Evolutionary conservation across 495 filamentous ascomycete genomes (phyloP).

Genomic region (Podospora didyma): DNA sequence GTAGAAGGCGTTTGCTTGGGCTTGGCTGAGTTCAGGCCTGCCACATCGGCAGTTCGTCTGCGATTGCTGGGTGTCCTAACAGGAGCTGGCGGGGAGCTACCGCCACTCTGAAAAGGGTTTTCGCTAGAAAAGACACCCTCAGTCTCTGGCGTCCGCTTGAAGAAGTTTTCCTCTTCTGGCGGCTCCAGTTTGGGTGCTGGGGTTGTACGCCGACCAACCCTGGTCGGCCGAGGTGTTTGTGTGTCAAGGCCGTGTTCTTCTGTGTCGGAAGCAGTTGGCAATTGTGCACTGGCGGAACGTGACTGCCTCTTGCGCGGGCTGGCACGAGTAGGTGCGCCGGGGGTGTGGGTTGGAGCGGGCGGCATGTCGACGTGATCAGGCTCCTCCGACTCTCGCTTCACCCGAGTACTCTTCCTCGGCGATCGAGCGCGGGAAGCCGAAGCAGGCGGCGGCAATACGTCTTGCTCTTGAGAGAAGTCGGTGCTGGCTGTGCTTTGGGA

Average conservation of each 20-base stretch:
- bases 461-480: conserved; percentile 41
- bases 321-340: conserved; percentile 19
- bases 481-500: conserved; percentile 40
- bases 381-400: conserved; percentile 45
- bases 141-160: conserved; percentile 40
- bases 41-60: conserved; percentile 26
- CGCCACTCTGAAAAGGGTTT: conserved; percentile 92
- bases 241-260: conserved; percentile 42
- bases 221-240: conserved; percentile 23
- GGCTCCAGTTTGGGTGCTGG: conserved; percentile 44
- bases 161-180: conserved; percentile 36
- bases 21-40: conserved; percentile 20
- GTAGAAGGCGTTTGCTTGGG: conserved; percentile 28
- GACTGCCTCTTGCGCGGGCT: conserved; percentile 51
- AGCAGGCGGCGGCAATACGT: conserved; percentile 40
- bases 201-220: conserved; percentile 29
- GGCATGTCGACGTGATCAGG: conserved; percentile 34
- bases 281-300: conserved; percentile 43
- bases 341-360: conserved; percentile 11
- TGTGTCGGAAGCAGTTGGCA: conserved; percentile 39
- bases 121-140: conserved; percentile 74
- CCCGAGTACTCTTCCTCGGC: conserved; percentile 42
- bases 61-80: conserved; percentile 40
- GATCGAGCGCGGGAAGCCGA: conserved; percentile 38
- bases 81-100: conserved; percentile 32